Evolutionary conservation across 805 yeast genomes (phyloP), one percentile per base, ranked within the genome.

Genomic region (Starmerella floricola): DNA sequence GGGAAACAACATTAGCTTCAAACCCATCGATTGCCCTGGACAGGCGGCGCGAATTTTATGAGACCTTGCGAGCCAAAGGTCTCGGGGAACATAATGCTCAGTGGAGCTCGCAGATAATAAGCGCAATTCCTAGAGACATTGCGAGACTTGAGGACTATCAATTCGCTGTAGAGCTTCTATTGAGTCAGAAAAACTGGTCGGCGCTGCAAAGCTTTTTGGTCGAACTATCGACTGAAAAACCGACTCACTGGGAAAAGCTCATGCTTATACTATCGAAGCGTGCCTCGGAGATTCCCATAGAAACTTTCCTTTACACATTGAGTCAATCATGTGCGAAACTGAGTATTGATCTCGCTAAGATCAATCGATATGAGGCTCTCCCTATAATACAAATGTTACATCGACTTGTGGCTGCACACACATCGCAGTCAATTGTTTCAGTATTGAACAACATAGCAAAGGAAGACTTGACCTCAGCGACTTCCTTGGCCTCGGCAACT

Each of bases 71-170:
- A 6, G 18, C 13, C 3, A 17, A 23, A 1, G 39, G 38, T 2
- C 19, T 40, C 6, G 4, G 12, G 10, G 13, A 16, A 2, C 16
- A 26, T 11, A n/a, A 19, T 10, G n/a, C 40, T 11, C 20, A 24
- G 12, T 46, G 49, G 50, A 13, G 43, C 3, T 24, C 30, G 6
- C n/a, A 28, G 29, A 44, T 46, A 10, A 11, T 36, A 13, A 18
- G 30, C 17, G 13, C 38, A 11, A 36, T 52, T n/a, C 50, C 53
- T 10, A 17, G 17, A 5, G 10, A 12, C 11, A 19, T 19, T 18
- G 18, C 38, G 4, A 32, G 43, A 4, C 38, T 37, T n/a, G 37
- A 44, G 8, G 57, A 54, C 36, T 47, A 43, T 31, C 28, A 27
- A 19, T 54, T 47, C 28, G 41, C 47, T 2, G 34, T 36, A 8